A percentile compares a stretch with the other conserved stretches of the same genome.
Conservation (phyloP, 2,329 filamentous ascomycete genomes). For the Aspergillus nomiae region DNA sequence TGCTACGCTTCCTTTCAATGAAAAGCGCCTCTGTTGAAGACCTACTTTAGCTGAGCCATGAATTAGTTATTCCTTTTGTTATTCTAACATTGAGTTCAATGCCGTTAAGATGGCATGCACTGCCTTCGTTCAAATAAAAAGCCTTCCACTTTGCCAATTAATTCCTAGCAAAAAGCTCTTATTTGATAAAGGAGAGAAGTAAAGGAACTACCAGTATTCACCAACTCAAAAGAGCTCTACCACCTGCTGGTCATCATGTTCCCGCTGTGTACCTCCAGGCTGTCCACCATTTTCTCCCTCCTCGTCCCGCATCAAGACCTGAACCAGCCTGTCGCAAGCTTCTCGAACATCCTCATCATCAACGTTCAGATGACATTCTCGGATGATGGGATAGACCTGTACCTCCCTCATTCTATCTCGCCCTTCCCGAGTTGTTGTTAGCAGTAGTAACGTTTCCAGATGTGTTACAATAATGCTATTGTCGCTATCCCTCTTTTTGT, state of each 20-base stretch:
- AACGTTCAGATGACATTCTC: constrained; percentile 79
- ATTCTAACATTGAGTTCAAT: background rate
- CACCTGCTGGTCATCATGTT: constrained; percentile 50
- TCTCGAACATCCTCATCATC: constrained; percentile 79
- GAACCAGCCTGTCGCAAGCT: constrained; percentile 84
- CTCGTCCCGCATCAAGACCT: constrained; percentile 83
- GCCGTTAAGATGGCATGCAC: background rate
- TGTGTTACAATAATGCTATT: constrained; percentile 78
- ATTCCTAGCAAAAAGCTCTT: background rate
- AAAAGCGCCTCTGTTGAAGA: background rate
- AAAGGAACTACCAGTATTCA: background rate
- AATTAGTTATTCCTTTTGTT: background rate
- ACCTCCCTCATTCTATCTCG: constrained; percentile 73
- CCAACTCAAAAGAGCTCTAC: constrained; percentile 46
- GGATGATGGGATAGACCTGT: constrained; percentile 84
- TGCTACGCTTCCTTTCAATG: background rate
- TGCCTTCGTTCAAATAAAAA: background rate
- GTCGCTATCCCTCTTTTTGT: constrained; percentile 84
- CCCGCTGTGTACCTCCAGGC: constrained; percentile 29
- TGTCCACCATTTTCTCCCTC: constrained; percentile 52
- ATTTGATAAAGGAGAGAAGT: background rate
- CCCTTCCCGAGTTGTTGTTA: constrained; percentile 76
- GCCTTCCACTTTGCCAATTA: background rate
- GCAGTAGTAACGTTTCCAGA: constrained; percentile 80
- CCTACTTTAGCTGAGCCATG: background rate